Evolutionary conservation across 1,284 basidiomycete genomes (phyloP).

Genomic region (Boletus nobilissimus): DNA sequence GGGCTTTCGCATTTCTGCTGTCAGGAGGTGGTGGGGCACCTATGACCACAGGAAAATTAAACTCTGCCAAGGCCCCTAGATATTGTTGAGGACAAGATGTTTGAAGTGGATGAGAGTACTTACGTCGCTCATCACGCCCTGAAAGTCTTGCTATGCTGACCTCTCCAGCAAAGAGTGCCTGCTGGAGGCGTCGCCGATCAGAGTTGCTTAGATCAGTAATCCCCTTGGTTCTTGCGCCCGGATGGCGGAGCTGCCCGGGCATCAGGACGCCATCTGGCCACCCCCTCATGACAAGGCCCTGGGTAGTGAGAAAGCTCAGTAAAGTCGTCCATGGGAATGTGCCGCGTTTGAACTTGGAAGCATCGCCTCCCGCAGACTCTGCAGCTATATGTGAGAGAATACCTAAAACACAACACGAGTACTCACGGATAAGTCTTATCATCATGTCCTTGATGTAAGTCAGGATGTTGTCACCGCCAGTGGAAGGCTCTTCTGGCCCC

Average conservation of each 20-base stretch:
- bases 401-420: no score
- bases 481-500: not conserved
- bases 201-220: constrained; percentile 9
- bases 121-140: not conserved
- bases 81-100: not conserved
- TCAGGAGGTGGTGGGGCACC: not conserved
- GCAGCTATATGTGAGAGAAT: not conserved
- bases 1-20: not conserved
- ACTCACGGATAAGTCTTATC: constrained; percentile 1
- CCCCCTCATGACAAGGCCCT: constrained; percentile 13
- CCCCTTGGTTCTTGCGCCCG: constrained; percentile 6
- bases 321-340: constrained; percentile 21
- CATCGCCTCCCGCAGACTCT: constrained; percentile 8
- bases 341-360: constrained; percentile 5
- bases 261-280: constrained; percentile 15
- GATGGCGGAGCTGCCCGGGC: constrained; percentile 7
- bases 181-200: not conserved
- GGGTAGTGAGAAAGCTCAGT: not conserved
- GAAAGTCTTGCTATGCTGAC: not conserved
- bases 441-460: constrained; percentile 1
- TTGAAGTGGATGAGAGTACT: not conserved
- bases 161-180: not conserved
- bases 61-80: not conserved
- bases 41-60: not conserved
- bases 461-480: not conserved